Conservation (phyloP, 805 yeast species). For the Yamadazyma phyllophila region DNA sequence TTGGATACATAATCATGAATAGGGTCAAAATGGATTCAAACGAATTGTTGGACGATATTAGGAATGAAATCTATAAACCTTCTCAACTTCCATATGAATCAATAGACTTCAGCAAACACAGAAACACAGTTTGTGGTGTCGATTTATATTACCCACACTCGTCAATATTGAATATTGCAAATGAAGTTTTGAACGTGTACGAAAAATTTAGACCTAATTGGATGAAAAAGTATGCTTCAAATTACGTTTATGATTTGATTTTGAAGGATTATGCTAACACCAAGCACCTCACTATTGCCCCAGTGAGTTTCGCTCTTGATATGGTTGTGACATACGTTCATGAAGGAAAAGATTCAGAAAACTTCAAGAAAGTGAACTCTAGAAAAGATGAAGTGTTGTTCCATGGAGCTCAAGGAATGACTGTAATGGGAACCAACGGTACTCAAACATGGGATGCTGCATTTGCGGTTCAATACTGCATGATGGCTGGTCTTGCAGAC, state of each 20-base stretch:
- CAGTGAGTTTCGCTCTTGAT: conserved; percentile 85
- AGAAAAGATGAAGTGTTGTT: conserved; percentile 76
- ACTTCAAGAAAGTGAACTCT: conserved; percentile 52
- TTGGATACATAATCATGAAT: conserved; percentile 73
- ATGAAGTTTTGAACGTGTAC: conserved; percentile 58
- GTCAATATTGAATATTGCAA: conserved; percentile 56
- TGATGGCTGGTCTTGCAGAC: conserved; percentile 76
- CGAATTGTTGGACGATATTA: conserved; percentile 60
- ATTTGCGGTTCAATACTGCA: conserved; percentile 80
- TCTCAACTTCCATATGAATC: conserved; percentile 51
- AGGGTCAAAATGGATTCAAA: conserved; percentile 56
- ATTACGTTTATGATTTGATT: conserved; percentile 58
- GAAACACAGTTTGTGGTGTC: conserved; percentile 86
- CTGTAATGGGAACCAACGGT: conserved; percentile 96
- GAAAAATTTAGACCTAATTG: conserved; percentile 77
- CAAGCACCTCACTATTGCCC: conserved; percentile 83
- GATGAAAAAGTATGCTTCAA: conserved; percentile 53
- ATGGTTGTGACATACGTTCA: conserved; percentile 66
- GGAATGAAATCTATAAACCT: conserved; percentile 70
- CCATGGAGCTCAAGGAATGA: conserved; percentile 87
- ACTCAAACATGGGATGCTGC: conserved; percentile 97
- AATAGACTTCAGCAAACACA: conserved; percentile 66
- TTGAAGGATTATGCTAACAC: conserved; percentile 77
- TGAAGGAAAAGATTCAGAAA: conserved; percentile 66
- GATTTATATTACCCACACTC: conserved; percentile 96